Base-by-base conservation (phyloP, 2,329 filamentous ascomycete species). In the Claviceps arundinis region DNA sequence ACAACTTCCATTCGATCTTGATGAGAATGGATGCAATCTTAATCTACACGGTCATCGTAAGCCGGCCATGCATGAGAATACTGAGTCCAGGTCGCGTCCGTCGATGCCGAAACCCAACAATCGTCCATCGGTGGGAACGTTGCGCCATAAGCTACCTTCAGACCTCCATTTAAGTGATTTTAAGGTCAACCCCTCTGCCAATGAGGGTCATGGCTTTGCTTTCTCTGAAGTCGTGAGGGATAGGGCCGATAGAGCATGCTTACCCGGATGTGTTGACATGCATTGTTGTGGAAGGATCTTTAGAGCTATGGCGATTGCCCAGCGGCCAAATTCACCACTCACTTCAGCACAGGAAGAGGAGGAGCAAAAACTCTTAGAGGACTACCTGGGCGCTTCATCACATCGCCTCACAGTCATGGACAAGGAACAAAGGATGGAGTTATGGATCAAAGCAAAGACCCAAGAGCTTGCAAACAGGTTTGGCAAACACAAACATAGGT, bases 261-360 rank as follows among this genome's bases (percentile, higher is more conserved):
- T 95, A 9, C 76, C 81, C 2, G 87, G 86, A 13, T 95, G 90
- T 63, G 84, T 81, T 2, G 80, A 85, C 50, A 73, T 82, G 46
- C 76, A 82, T 52, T 96, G 90, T 66, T 94, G 89, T 59, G 87
- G 87, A 19, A 78, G 78, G 43, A 72, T 80, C 6, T 89, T 89
- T 59, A 77, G 80, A 22, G 73, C 75, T n/a, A 73, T 89, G 61
- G 86, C 85, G 30, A 62, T 71, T 11, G 73, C 73, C 1, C 73
- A 76, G 54, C 73, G 74, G 5, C 68, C 66, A 16, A 62, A 68
- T 42, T 58, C 63, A 2, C 66, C 70, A 24, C 56, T 75, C 54
- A 64, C 64, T 17, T 40, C 62, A 41, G 54, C 60, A 56, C 60
- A 68, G 62, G 55, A 63, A 41, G 53, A 68, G 55, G 70, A 73